Evolutionary conservation across 768 basidiomycete species (phyloP).

Genomic region (Suillus decipiens): DNA sequence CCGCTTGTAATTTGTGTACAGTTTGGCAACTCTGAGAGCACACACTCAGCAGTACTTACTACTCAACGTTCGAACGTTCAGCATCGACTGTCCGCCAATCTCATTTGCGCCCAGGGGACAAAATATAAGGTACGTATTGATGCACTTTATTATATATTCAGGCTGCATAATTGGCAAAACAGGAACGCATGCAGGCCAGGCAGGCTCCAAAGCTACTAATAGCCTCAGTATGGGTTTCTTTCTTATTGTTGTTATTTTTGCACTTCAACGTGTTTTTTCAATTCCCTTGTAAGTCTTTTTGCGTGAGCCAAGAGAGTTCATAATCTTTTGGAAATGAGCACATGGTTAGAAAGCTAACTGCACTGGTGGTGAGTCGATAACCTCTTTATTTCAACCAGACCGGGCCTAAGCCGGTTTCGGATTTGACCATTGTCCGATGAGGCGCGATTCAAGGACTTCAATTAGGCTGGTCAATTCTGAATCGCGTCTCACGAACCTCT

Average conservation of each 20-base stretch:
- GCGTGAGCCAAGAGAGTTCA: conserved; percentile 9
- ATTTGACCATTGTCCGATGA: conserved; percentile 32
- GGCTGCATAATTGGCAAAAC: not conserved
- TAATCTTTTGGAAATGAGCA: conserved; percentile 11
- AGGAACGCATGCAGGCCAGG: conserved; percentile 1
- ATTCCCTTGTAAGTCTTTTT: conserved; percentile 19
- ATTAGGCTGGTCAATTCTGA: conserved; percentile 21
- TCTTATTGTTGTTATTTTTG: conserved; percentile 30
- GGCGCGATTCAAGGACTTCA: conserved; percentile 18
- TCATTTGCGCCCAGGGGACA: conserved; percentile 26
- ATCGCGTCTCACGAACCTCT: conserved; percentile 9
- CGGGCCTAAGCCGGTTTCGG: conserved; percentile 41
- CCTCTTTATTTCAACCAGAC: conserved; percentile 13
- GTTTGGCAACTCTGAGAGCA: too few species aligned
- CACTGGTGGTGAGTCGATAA: conserved; percentile 21
- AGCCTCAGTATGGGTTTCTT: conserved; percentile 11
- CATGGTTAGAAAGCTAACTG: conserved; percentile 20
- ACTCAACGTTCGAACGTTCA: too few species aligned
- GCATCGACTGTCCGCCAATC: not conserved
- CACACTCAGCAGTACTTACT: too few species aligned
- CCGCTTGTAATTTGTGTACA: not conserved
- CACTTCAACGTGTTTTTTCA: conserved; percentile 7
- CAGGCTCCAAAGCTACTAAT: conserved; percentile 17
- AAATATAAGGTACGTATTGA: conserved; percentile 33
- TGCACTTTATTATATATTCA: conserved; percentile 10